These are phyloP conservation scores for Phaeodactylum tricornutum DNA, from an alignment of 108 stramenopile genomes.

Conservation along the genomic window DNA sequence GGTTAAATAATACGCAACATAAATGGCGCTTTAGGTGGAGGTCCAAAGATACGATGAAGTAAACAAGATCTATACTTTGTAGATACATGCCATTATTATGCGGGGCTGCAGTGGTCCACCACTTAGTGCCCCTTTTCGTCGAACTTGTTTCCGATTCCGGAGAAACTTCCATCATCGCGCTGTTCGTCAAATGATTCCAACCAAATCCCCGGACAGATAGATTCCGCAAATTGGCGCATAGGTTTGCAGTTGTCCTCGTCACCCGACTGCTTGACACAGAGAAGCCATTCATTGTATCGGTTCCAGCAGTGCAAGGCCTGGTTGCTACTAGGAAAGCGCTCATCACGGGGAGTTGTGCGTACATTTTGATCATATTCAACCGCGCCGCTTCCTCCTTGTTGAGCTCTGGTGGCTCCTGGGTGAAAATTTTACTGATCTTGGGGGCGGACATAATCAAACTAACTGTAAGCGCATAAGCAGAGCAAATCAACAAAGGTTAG, in stretches of 20 bases:
- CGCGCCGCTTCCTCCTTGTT: constrained; percentile 65
- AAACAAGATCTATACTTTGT: too few relatives aligned
- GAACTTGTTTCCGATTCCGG: constrained; percentile 29
- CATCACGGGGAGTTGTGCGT: constrained; percentile 85
- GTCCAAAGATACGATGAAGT: too few relatives aligned
- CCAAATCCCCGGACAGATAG: constrained; percentile 84
- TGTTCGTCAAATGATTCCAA: constrained; percentile 86
- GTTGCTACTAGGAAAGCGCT: constrained; percentile 79
- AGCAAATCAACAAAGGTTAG: too few relatives aligned
- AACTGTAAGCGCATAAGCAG: too few relatives aligned
- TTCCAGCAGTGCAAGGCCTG: constrained; percentile 94
- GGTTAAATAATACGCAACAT: too few relatives aligned
- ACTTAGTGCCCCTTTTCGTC: constrained; percentile 4
- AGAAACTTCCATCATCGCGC: constrained; percentile 62
- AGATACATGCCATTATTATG: too few relatives aligned
- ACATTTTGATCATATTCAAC: constrained; percentile 66
- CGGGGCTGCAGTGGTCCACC: too few relatives aligned
- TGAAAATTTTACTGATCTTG: too few relatives aligned
- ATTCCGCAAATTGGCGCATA: constrained; percentile 51
- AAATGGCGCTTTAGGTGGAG: too few relatives aligned
- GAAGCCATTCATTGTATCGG: constrained; percentile 92
- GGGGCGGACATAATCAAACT: too few relatives aligned
- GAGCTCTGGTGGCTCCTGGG: too few relatives aligned
- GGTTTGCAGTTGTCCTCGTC: constrained; percentile 84
- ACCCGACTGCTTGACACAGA: constrained; percentile 80